These are phyloP conservation scores for Ampelomyces quisqualis DNA, from an alignment of 2,329 filamentous ascomycete species.

Conservation along the genomic window DNA sequence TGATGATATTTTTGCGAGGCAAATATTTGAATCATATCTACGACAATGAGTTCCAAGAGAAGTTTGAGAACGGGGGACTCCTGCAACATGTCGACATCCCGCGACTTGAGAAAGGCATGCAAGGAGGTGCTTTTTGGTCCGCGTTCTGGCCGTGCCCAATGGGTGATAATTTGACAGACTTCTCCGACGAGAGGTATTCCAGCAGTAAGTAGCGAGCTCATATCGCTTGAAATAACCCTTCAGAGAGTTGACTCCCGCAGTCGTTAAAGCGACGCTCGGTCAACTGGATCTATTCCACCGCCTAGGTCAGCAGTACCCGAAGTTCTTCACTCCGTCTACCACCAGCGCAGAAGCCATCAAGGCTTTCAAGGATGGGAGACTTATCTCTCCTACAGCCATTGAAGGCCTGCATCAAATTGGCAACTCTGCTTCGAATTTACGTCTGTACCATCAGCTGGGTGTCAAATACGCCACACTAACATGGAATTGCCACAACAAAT, in stretches of 20 bases:
- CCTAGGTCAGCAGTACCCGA: slow-evolving; percentile 63
- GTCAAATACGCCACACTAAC: slow-evolving; percentile 87
- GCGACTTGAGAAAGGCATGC: slow-evolving; percentile 67
- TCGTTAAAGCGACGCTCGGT: slow-evolving; percentile 67
- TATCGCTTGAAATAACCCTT: not conserved
- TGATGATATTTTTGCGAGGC: slow-evolving; percentile 70
- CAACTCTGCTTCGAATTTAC: slow-evolving; percentile 74
- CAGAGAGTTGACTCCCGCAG: slow-evolving; percentile 37
- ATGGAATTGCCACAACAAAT: slow-evolving; percentile 90
- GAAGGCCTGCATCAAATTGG: slow-evolving; percentile 87
- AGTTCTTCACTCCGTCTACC: slow-evolving; percentile 65
- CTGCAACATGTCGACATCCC: slow-evolving; percentile 75
- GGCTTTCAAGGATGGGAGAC: slow-evolving; percentile 47
- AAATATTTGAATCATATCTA: slow-evolving; percentile 78
- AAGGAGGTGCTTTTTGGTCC: slow-evolving; percentile 91
- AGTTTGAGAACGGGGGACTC: slow-evolving; percentile 71
- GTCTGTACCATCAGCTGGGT: slow-evolving; percentile 73
- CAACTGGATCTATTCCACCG: slow-evolving; percentile 74
- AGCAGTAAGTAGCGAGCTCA: slow-evolving; percentile 52
- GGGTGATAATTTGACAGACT: slow-evolving; percentile 63
- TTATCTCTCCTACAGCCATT: slow-evolving; percentile 42
- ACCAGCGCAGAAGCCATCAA: slow-evolving; percentile 62
- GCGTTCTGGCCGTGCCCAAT: slow-evolving; percentile 75
- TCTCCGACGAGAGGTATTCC: slow-evolving; percentile 70
- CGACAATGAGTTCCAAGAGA: slow-evolving; percentile 65